These are phyloP conservation scores for Ramaria sp. DNA, from an alignment of 768 basidiomycete species.

Conservation along the genomic window DNA sequence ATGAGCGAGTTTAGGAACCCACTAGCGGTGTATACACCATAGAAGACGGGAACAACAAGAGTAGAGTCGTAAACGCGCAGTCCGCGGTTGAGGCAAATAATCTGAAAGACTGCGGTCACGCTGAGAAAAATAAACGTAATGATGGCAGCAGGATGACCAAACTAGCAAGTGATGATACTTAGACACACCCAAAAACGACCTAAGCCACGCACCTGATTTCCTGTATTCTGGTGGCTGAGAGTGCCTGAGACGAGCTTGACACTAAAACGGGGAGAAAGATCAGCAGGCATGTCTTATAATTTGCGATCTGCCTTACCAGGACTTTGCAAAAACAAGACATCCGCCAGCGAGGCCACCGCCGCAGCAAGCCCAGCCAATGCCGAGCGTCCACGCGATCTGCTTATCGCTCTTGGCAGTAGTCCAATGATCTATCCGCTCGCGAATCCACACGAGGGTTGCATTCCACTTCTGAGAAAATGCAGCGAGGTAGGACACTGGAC, in stretches of 20 bases:
- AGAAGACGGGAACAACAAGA: slow-evolving; percentile 89
- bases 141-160: slow-evolving; percentile 71
- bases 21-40: slow-evolving; percentile 80
- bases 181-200: not conserved
- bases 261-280: slow-evolving; percentile 23
- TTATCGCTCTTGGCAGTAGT: slow-evolving; percentile 74
- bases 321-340: slow-evolving; percentile 77
- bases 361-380: slow-evolving; percentile 89
- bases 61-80: slow-evolving; percentile 87
- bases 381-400: slow-evolving; percentile 80
- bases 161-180: slow-evolving; percentile 20
- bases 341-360: slow-evolving; percentile 87
- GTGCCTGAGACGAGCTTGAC: slow-evolving; percentile 72
- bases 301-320: slow-evolving; percentile 36
- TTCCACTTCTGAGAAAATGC: slow-evolving; percentile 32
- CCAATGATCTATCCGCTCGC: slow-evolving; percentile 60
- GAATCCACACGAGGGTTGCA: slow-evolving; percentile 38
- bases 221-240: slow-evolving; percentile 67
- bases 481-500: slow-evolving; percentile 18
- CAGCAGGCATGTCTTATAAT: not conserved
- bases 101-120: slow-evolving; percentile 77
- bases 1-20: slow-evolving; percentile 60
- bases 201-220: slow-evolving; percentile 40
- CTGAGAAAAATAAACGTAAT: slow-evolving; percentile 49
- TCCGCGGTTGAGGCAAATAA: slow-evolving; percentile 84